Conservation (phyloP, 164 flowering plant genomes). For the Dillenia suffruticosa region DNA sequence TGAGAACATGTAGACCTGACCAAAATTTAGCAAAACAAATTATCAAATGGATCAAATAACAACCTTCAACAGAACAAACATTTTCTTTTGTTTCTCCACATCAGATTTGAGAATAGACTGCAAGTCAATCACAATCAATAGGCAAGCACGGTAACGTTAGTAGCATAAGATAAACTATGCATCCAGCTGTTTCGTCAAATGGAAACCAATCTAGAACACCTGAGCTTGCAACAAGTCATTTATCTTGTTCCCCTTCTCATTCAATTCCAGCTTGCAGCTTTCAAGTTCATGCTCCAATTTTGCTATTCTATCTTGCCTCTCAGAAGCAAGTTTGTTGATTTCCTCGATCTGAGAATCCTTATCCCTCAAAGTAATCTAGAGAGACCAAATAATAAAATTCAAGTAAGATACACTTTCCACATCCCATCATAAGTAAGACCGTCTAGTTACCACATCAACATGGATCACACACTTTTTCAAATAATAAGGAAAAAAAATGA, state of each 20-base stretch:
- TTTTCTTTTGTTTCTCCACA: constrained; percentile 49
- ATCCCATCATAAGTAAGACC: too few species aligned
- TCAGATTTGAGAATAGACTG: constrained; percentile 49
- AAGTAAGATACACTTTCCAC: too few species aligned
- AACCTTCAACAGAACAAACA: constrained; percentile 39
- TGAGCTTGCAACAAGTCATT: constrained; percentile 41
- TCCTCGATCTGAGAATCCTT: constrained; percentile 54
- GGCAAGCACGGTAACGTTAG: too few species aligned
- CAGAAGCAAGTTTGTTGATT: constrained; percentile 32
- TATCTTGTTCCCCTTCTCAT: constrained; percentile 48
- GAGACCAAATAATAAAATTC: too few species aligned
- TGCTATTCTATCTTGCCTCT: constrained; percentile 46
- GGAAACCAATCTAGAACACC: constrained; percentile 23
- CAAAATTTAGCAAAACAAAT: not conserved
- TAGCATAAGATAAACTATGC: too few species aligned
- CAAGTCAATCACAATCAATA: constrained; percentile 1
- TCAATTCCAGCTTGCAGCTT: constrained; percentile 43
- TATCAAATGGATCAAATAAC: not conserved
- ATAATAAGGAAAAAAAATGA: too few species aligned
- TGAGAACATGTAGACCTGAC: not conserved
- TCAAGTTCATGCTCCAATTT: constrained; percentile 62
- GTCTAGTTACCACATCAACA: too few species aligned
- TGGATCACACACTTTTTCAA: too few species aligned
- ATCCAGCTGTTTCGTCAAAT: too few species aligned
- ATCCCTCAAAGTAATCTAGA: constrained; percentile 44